phyloP scores from a whole-genome alignment of 257 asterid genomes.

The Ilex asprella region DNA sequence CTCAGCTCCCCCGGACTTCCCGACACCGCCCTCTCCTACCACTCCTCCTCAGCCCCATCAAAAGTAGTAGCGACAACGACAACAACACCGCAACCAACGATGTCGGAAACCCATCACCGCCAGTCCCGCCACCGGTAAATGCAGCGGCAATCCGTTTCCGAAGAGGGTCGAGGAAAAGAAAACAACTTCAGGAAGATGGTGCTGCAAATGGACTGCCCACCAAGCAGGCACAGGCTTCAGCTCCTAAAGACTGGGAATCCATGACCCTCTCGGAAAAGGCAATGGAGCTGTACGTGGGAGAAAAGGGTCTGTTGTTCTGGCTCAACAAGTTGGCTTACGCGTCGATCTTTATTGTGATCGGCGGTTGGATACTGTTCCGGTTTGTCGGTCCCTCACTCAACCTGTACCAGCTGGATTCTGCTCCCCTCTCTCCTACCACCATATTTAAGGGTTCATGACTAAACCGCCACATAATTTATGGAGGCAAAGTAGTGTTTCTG shows the following conservation, averaged over 20 bases:
- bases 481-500: too few species aligned
- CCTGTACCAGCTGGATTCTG: slow-evolving; percentile 74
- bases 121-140: slow-evolving; percentile 28
- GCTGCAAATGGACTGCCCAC: slow-evolving; percentile 7
- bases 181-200: slow-evolving; percentile 31
- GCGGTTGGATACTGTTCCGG: slow-evolving; percentile 83
- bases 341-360: slow-evolving; percentile 70
- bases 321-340: slow-evolving; percentile 90
- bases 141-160: slow-evolving; percentile 54
- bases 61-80: slow-evolving; percentile 29
- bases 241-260: slow-evolving; percentile 72
- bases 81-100: slow-evolving; percentile 21
- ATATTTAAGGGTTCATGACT: slow-evolving; percentile 39
- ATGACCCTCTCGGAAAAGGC: slow-evolving; percentile 72
- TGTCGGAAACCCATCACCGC: slow-evolving; percentile 25
- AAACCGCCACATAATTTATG: background rate
- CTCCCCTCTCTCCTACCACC: slow-evolving; percentile 63
- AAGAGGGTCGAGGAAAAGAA: slow-evolving; percentile 55
- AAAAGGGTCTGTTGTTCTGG: slow-evolving; percentile 73
- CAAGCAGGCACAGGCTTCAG: slow-evolving; percentile 16
- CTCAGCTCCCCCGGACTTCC: slow-evolving; percentile 16
- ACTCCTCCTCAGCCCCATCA: slow-evolving; percentile 16
- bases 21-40: slow-evolving; percentile 17
- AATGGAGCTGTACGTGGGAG: slow-evolving; percentile 65
- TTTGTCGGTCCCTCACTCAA: slow-evolving; percentile 77